Conservation (phyloP, 2,329 filamentous ascomycete species). For the Arthrobotrys sphaeroides region DNA sequence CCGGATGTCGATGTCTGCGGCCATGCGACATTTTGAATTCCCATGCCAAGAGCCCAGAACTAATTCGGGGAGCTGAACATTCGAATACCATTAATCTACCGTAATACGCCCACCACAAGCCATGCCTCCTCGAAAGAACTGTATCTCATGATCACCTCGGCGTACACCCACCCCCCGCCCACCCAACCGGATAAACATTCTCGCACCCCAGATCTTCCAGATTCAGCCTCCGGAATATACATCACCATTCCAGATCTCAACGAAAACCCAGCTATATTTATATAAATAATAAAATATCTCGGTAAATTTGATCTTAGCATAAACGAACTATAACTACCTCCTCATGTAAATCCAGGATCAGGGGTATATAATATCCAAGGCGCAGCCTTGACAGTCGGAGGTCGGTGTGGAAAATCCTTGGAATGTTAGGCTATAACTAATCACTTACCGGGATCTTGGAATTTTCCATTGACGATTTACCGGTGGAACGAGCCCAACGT, state of each 20-base stretch:
- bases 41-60: too few relatives aligned
- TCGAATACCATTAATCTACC: too few relatives aligned
- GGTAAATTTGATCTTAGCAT: slow-evolving; percentile 45
- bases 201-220: neutral
- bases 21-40: neutral
- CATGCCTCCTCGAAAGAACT: too few relatives aligned
- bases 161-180: neutral
- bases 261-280: neutral
- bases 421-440: neutral
- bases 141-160: neutral
- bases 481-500: neutral
- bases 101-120: too few relatives aligned
- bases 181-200: slow-evolving; percentile 36
- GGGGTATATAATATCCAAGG: neutral
- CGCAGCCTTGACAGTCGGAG: too few relatives aligned
- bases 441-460: slow-evolving; percentile 23
- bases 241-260: neutral
- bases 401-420: neutral
- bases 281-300: too few relatives aligned
- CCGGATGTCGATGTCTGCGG: neutral
- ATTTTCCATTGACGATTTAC: neutral
- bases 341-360: neutral
- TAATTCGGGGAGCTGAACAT: too few relatives aligned
- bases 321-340: slow-evolving; percentile 32
- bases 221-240: slow-evolving; percentile 20